Base-by-base conservation (phyloP, 768 basidiomycete genomes). In the Suillus fuscotomentosus region DNA sequence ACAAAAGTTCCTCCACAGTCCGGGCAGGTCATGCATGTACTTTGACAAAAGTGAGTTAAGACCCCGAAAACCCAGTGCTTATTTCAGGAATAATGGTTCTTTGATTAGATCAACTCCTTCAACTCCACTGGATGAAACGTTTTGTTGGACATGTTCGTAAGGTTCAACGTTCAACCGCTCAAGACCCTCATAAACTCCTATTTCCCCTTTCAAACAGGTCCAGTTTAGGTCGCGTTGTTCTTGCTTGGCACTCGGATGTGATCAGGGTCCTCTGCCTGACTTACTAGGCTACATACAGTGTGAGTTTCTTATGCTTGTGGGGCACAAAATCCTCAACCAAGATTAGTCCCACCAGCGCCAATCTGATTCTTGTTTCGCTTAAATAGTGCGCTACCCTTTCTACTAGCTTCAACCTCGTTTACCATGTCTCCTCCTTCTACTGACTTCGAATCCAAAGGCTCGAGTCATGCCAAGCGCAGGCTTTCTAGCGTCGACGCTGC, bases 401-500 rank as follows among this genome's bases (percentile, higher is more conserved):
- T 69, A 42, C 60, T 67, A 60, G 39, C 63, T 61, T 67, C 57
- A 42, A 61, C 70, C 66, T 65, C 68, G 67, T 63, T 70, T 71
- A 77, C 69, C 78, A 89, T 88, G 87, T 80, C 88, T 55, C 80
- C 82, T 70, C 71, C 67, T 20, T 43, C 66, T 64, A 68, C 76
- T 68, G 71, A 79, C 42, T 92, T 93, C 71, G 72, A 84, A 71
- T 91, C 89, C 51, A 82, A 87, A 63, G 71, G 86, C n/a, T 89
- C 90, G 51, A 80, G 79, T 56, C 86, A 84, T 60, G 81, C 86
- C 61, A 82, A 87, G 65, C 85, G 88, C 72, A 86, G 91, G 77
- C 86, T 93, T 60, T 90, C 89, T 48, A 88, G 82, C 70, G 78
- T 78, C 64, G 27, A 14, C 15, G 76, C 82, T 63, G 70, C 79